Evolutionary conservation across 2,329 filamentous ascomycete species (phyloP).

Genomic region (Pseudocercospora fijiensis): DNA sequence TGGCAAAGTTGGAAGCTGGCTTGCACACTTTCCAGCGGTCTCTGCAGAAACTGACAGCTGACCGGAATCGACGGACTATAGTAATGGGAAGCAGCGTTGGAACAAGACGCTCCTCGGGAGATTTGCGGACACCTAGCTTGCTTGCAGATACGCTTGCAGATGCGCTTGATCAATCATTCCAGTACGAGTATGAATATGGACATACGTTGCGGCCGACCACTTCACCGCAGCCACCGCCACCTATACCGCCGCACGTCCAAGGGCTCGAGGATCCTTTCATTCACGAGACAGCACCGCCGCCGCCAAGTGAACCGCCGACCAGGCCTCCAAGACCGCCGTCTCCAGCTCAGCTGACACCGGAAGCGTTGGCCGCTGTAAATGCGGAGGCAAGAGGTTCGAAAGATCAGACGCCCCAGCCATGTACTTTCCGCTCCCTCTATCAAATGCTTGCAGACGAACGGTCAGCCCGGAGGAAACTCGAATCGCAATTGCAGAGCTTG

Average conservation of each 20-base stretch:
- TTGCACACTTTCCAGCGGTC: conserved; percentile 38
- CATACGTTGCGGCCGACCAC: conserved; percentile 27
- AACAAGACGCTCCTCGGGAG: conserved; percentile 20
- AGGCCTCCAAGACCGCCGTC: conserved; percentile 8
- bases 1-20: conserved; percentile 38
- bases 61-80: conserved; percentile 36
- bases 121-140: conserved; percentile 37
- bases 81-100: conserved; percentile 28
- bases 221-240: conserved; percentile 23
- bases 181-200: conserved; percentile 30
- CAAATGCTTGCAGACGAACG: conserved; percentile 42
- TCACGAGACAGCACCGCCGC: conserved; percentile 9
- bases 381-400: conserved; percentile 2
- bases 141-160: conserved; percentile 35
- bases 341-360: conserved; percentile 9
- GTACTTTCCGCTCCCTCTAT: conserved; percentile 39
- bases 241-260: conserved; percentile 20
- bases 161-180: conserved; percentile 22
- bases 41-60: conserved; percentile 35
- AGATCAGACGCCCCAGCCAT: conserved; percentile 20
- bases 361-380: conserved; percentile 16
- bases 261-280: conserved; percentile 22
- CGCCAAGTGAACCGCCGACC: conserved; percentile 4
- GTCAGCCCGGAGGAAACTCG: conserved; percentile 38
- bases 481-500: conserved; percentile 34